These are phyloP conservation scores for Friedmanniomyces simplex DNA, from an alignment of 495 filamentous ascomycete genomes.

Conservation along the genomic window DNA sequence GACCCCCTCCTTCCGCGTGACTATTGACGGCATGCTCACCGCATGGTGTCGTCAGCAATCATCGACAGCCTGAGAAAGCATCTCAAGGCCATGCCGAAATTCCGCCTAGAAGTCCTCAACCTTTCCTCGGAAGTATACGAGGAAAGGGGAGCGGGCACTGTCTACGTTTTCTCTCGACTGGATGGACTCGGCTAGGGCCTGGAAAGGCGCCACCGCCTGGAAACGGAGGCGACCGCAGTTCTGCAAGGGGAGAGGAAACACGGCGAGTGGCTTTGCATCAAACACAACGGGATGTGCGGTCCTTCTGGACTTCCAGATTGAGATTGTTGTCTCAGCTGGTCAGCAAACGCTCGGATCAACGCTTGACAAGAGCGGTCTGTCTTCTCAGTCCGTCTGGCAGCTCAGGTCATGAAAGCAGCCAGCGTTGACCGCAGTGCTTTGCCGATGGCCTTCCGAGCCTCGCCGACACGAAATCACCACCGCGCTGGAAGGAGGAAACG, in stretches of 20 bases:
- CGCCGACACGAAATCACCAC: too few relatives aligned
- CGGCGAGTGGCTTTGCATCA: constrained; percentile 4
- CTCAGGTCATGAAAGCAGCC: too few relatives aligned
- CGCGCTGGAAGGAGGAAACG: too few relatives aligned
- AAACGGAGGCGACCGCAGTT: constrained; percentile 4
- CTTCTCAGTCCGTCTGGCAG: too few relatives aligned
- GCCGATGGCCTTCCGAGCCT: too few relatives aligned
- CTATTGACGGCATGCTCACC: neutral
- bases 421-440: too few relatives aligned
- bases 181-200: constrained; percentile 3
- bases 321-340: neutral
- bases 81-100: neutral
- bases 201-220: neutral
- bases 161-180: neutral
- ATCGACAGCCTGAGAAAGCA: neutral
- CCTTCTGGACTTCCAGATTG: constrained; percentile 1
- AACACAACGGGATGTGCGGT: constrained; percentile 7
- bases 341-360: too few relatives aligned
- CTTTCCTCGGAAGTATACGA: constrained; percentile 3
- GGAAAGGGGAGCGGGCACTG: neutral
- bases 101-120: constrained; percentile 1
- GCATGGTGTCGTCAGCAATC: neutral
- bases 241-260: constrained; percentile 9
- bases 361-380: too few relatives aligned
- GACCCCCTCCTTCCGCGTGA: neutral